These are phyloP conservation scores for Echinosophora koreensis DNA, from an alignment of 306 rosid genomes.

Conservation along the genomic window DNA sequence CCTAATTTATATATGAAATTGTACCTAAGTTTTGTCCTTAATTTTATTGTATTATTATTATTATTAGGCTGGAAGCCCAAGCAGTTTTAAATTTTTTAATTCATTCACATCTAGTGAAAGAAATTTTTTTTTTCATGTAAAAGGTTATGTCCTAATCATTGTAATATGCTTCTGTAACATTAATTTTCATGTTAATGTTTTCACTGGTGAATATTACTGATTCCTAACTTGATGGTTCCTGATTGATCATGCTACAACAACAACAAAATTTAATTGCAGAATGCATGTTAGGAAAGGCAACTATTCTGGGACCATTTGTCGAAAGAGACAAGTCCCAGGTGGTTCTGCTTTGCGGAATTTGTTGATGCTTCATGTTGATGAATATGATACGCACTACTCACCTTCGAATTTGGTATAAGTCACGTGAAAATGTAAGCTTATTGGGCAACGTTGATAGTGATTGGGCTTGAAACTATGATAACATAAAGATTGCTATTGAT, in stretches of 20 bases:
- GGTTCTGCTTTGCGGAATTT: constrained; percentile 26
- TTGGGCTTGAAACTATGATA: too few species aligned
- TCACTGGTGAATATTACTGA: neutral
- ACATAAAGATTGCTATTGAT: too few species aligned
- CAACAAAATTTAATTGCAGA: neutral
- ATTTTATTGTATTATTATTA: too few species aligned
- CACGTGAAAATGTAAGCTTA: too few species aligned
- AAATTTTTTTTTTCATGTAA: neutral
- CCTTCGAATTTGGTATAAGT: too few species aligned
- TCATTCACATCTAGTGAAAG: constrained; percentile 23
- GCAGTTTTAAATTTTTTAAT: neutral
- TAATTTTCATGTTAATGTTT: neutral
- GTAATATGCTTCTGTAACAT: constrained; percentile 20
- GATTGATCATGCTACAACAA: neutral
- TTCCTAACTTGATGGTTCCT: neutral
- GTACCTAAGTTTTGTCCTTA: too few species aligned
- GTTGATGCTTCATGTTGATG: constrained; percentile 11
- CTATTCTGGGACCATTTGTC: constrained; percentile 35
- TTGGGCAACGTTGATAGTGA: too few species aligned
- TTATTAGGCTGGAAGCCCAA: neutral
- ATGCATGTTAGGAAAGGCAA: constrained; percentile 34
- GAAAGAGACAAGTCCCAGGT: constrained; percentile 5
- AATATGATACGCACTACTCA: too few species aligned
- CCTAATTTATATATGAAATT: too few species aligned
- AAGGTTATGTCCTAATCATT: neutral